Conservation (phyloP, 2,329 filamentous ascomycete species). For the Capronia epimyces region DNA sequence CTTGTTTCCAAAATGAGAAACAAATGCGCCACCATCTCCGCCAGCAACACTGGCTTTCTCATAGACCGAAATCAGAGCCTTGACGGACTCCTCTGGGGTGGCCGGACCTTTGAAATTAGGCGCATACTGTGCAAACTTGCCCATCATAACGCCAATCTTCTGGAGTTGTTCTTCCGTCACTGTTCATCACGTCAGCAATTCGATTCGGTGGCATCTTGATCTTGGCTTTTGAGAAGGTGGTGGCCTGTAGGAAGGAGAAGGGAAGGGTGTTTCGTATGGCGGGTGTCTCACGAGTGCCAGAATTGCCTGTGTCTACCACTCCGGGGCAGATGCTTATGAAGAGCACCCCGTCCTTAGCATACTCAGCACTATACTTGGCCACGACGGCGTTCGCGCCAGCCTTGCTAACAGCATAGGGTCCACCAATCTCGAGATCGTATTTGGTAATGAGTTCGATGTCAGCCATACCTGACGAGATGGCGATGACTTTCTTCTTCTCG, state of each 20-base stretch:
- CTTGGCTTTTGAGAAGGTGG: too few species aligned
- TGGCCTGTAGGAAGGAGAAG: too few species aligned
- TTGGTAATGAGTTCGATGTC: constrained; percentile 44
- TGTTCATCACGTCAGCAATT: too few species aligned
- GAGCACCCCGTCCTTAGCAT: constrained; percentile 47
- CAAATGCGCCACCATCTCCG: constrained; percentile 45
- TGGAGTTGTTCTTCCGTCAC: too few species aligned
- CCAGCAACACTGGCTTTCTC: constrained; percentile 11
- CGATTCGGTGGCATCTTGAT: too few species aligned
- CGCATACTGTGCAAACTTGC: constrained; percentile 1
- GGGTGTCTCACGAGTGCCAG: too few species aligned
- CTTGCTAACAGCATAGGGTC: constrained; percentile 48
- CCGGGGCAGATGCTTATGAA: constrained; percentile 52
- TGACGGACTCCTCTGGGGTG: constrained; percentile 12
- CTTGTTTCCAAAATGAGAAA: constrained; percentile 52
- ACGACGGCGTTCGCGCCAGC: constrained; percentile 50
- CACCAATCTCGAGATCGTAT: constrained; percentile 33
- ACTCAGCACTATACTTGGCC: constrained; percentile 51
- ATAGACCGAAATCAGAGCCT: constrained; percentile 9
- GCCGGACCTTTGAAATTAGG: constrained; percentile 15
- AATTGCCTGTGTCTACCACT: constrained; percentile 45
- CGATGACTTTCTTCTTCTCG: constrained; percentile 50
- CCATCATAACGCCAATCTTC: constrained; percentile 3
- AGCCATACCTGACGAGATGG: constrained; percentile 46
- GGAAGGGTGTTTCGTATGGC: too few species aligned